Conservation (phyloP, 352 stramenopile species). For the Phytopythium kandeliae region DNA sequence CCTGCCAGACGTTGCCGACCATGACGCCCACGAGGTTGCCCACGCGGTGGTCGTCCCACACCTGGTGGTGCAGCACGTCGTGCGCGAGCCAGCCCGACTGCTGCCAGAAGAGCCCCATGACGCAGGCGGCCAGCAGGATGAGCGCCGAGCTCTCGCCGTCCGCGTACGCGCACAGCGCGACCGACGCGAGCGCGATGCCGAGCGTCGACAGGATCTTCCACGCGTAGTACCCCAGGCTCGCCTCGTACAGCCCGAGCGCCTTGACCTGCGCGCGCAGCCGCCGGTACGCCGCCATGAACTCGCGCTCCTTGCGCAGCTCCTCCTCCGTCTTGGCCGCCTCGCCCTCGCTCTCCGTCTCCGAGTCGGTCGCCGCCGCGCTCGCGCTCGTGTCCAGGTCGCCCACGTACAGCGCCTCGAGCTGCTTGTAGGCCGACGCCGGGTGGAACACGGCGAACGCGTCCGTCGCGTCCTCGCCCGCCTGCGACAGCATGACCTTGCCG, state of each 20-base stretch:
- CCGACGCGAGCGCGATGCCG: constrained; percentile 79
- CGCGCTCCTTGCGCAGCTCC: constrained; percentile 49
- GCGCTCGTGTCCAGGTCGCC: constrained; percentile 90
- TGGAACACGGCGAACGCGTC: constrained; percentile 99
- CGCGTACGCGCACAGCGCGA: constrained; percentile 85
- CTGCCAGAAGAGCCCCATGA: constrained; percentile 98
- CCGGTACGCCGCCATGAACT: constrained; percentile 96
- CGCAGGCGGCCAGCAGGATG: constrained; percentile 88
- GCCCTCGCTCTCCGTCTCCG: constrained; percentile 9
- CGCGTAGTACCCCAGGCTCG: constrained; percentile 88
- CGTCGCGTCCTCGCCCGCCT: constrained; percentile 97
- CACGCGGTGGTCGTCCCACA: constrained; percentile 93
- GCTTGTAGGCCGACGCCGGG: constrained; percentile 88
- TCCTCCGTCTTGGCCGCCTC: constrained; percentile 25
- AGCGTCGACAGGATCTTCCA: constrained; percentile 96
- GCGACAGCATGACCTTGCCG: constrained; percentile 95
- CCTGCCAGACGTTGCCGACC: constrained; percentile 97
- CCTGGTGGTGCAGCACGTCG: constrained; percentile 97
- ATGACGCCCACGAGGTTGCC: constrained; percentile 92
- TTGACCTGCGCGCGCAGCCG: constrained; percentile 93
- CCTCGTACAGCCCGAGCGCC: constrained; percentile 94
- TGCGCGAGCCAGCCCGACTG: constrained; percentile 98
- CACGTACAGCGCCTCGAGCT: constrained; percentile 97
- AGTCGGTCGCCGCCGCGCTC: constrained; percentile 22
- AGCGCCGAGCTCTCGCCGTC: constrained; percentile 61